phyloP scores from a whole-genome alignment of 306 rosid genomes.

The Quercus suber region DNA sequence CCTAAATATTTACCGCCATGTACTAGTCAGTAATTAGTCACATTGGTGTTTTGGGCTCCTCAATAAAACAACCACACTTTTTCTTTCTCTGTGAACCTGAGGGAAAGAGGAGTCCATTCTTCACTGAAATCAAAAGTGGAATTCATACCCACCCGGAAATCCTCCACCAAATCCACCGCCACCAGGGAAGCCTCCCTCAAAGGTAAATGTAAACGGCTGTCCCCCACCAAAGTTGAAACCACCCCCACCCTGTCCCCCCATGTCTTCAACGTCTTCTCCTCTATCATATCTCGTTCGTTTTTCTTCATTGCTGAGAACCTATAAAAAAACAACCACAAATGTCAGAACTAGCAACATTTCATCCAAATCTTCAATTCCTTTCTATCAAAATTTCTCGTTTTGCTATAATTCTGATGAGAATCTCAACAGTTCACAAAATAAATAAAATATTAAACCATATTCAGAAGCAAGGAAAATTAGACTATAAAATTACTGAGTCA shows the following conservation, averaged over 20 bases:
- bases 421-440: neutral
- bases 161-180: conserved; percentile 60
- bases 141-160: conserved; percentile 64
- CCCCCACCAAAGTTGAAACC: conserved; percentile 94
- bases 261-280: conserved; percentile 96
- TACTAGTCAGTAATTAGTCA: conserved; percentile 48
- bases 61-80: conserved; percentile 6
- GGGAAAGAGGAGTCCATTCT: neutral
- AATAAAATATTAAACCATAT: neutral
- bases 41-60: conserved; percentile 31
- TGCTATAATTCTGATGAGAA: neutral
- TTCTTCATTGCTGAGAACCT: conserved; percentile 91
- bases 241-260: conserved; percentile 55
- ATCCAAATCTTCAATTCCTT: conserved; percentile 2
- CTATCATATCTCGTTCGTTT: conserved; percentile 86
- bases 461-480: neutral
- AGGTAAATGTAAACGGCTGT: conserved; percentile 65
- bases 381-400: neutral
- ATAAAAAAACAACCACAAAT: conserved; percentile 18
- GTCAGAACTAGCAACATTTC: conserved; percentile 7
- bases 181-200: conserved; percentile 63
- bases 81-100: conserved; percentile 3
- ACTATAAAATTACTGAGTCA: neutral
- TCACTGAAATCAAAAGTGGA: conserved; percentile 53
- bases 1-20: conserved; percentile 35